Evolutionary conservation across 164 flowering plant species (phyloP).

Genomic region (Piper longum): DNA sequence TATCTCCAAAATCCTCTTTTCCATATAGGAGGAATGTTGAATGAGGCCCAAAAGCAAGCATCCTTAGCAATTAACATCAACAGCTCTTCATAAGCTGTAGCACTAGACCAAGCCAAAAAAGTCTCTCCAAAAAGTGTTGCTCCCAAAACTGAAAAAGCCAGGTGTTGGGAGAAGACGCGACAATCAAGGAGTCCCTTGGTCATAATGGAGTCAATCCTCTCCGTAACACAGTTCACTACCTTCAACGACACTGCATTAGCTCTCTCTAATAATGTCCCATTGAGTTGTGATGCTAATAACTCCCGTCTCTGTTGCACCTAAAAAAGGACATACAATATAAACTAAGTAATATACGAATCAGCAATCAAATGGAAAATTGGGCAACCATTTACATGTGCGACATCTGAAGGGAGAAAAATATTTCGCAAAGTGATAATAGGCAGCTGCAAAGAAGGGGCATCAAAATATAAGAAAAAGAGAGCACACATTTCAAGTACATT

Average conservation of each 20-base stretch:
- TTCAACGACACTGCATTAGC: slow-evolving; percentile 21
- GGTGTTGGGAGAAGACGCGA: slow-evolving; percentile 37
- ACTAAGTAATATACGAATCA: neutral
- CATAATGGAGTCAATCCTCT: slow-evolving; percentile 20
- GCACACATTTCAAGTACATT: too few species aligned
- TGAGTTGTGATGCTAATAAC: slow-evolving; percentile 26
- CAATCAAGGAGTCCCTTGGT: slow-evolving; percentile 29
- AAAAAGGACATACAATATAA: too few species aligned
- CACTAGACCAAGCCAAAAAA: slow-evolving; percentile 46
- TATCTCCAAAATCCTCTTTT: slow-evolving; percentile 48
- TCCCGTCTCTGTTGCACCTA: slow-evolving; percentile 40
- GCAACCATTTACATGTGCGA: neutral
- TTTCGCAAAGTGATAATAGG: neutral
- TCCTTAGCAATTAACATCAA: slow-evolving; percentile 49
- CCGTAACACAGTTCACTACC: slow-evolving; percentile 27
- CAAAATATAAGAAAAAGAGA: too few species aligned
- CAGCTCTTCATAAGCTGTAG: slow-evolving; percentile 39
- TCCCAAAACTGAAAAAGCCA: slow-evolving; percentile 46
- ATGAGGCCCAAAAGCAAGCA: slow-evolving; percentile 61
- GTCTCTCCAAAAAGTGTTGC: slow-evolving; percentile 46
- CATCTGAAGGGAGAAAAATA: neutral
- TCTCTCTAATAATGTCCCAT: slow-evolving; percentile 25
- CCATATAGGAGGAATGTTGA: slow-evolving; percentile 49
- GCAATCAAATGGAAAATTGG: neutral
- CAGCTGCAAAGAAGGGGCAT: neutral